Base-by-base conservation (phyloP, 495 filamentous ascomycete species). In the Poronia punctata region DNA sequence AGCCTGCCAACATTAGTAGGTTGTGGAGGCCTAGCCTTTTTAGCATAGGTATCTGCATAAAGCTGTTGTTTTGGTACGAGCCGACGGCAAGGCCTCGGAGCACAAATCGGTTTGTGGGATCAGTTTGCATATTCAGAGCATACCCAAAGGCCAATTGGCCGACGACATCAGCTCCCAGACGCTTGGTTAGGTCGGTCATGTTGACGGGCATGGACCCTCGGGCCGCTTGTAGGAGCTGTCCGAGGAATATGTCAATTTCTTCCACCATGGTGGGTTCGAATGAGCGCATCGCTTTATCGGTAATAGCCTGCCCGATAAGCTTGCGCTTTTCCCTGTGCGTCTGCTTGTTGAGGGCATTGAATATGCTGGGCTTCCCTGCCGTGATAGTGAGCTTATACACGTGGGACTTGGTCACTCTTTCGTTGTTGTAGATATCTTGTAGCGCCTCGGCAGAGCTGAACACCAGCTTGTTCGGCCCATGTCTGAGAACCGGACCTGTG, bases 361-460 rank as follows among this genome's bases (percentile, higher is more conserved):
- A 39, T 3, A 44, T 22, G 32, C 34, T 45, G 1, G 26, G 21
- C 3, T 43, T 25, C 8, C 14, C n/a, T 8, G 34, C 16, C 34
- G 14, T 8, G 3, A 36, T n/a, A 12, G 36, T 45, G 10, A 27
- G 17, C 7, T 4, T 4, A 14, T 50, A 45, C 3, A 33, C 37
- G 9, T 45, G 66, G 1, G 62, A 61, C 14, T 46, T 52, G 45
- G 72, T 72, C 36, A 74, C 70, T 21, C 64, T 38, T 0, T 64
- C 58, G 49, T 75, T 77, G 34, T 53, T 50, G n/a, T 71, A 66
- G 30, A 74, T 74, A 14, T 61, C 47, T 42, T 66, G 68, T n/a
- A 75, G 49, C 0, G 66, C 72, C 5, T 49, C 39, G 3, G 44
- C 29, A 15, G 53, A 58, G 43, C 63, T 72, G 33, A 78, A 59